Evolutionary conservation across 805 yeast species (phyloP).

Genomic region (Vanderwaltozyma tropicalis): DNA sequence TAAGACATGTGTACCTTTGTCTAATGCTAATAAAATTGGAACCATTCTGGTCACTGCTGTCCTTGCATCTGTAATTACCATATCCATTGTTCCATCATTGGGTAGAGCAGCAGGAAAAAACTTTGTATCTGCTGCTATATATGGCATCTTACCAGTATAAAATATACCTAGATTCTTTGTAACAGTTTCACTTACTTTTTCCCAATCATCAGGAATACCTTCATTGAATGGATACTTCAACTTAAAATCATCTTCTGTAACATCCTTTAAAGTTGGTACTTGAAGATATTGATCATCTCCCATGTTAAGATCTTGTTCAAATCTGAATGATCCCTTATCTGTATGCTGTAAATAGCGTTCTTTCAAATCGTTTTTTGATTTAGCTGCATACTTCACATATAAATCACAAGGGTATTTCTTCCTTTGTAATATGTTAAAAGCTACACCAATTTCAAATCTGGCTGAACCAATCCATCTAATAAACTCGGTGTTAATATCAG

Average conservation of each 20-base stretch:
- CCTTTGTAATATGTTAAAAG: conserved; percentile 43
- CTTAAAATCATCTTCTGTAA: conserved; percentile 35
- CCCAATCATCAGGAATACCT: conserved; percentile 64
- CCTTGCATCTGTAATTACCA: conserved; percentile 60
- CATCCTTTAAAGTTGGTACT: background rate
- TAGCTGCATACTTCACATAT: conserved; percentile 56
- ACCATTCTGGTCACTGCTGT: conserved; percentile 48
- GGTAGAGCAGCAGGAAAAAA: conserved; percentile 93
- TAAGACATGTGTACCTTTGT: conserved; percentile 67
- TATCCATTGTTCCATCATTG: conserved; percentile 77
- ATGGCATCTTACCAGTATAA: conserved; percentile 91
- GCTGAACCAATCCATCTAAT: conserved; percentile 78
- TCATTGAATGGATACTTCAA: conserved; percentile 33
- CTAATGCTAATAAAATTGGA: conserved; percentile 50
- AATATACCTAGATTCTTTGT: conserved; percentile 55
- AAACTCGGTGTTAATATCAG: conserved; percentile 88
- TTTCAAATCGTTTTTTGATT: conserved; percentile 40
- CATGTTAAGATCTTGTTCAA: conserved; percentile 4
- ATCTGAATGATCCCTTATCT: conserved; percentile 2
- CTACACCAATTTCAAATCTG: conserved; percentile 79
- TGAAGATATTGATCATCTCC: background rate
- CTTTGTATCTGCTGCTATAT: conserved; percentile 67
- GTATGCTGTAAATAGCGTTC: conserved; percentile 35
- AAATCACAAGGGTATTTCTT: conserved; percentile 76
- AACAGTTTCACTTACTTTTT: conserved; percentile 36